phyloP scores from a whole-genome alignment of 2,329 filamentous ascomycete genomes.

The Akanthomyces dipterigenus region DNA sequence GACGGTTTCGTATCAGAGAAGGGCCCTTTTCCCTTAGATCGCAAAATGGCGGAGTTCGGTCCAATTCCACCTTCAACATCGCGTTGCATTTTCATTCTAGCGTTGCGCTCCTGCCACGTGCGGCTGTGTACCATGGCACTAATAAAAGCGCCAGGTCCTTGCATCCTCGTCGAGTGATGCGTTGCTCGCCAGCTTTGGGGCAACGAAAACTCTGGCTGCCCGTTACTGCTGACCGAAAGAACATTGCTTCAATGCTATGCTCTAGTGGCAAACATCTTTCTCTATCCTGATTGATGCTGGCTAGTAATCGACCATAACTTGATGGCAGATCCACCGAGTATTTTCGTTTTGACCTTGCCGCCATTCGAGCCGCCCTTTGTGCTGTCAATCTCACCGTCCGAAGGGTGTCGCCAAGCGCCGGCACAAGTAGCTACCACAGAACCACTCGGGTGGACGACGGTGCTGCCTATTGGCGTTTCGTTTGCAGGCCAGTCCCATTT shows the following conservation, averaged over 20 bases:
- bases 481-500: constrained; percentile 46
- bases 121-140: not conserved
- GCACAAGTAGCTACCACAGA: constrained; percentile 52
- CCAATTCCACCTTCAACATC: not conserved
- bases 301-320: constrained; percentile 8
- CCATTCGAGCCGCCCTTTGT: not conserved
- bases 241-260: no score
- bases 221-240: not conserved
- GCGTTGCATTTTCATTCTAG: not conserved
- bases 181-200: no score
- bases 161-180: not conserved
- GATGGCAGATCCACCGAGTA: constrained; percentile 6
- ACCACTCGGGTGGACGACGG: constrained; percentile 46
- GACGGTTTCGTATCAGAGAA: no score
- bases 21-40: no score
- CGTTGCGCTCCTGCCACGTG: not conserved
- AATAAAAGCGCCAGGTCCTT: not conserved
- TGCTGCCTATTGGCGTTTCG: constrained; percentile 40
- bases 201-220: not conserved
- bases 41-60: not conserved
- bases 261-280: no score
- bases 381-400: constrained; percentile 9
- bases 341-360: not conserved
- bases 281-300: not conserved
- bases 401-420: constrained; percentile 41